Evolutionary conservation across 2,329 filamentous ascomycete genomes (phyloP), one percentile per base, ranked within the genome.

Genomic region (Mycosphaerelloides madeirae): DNA sequence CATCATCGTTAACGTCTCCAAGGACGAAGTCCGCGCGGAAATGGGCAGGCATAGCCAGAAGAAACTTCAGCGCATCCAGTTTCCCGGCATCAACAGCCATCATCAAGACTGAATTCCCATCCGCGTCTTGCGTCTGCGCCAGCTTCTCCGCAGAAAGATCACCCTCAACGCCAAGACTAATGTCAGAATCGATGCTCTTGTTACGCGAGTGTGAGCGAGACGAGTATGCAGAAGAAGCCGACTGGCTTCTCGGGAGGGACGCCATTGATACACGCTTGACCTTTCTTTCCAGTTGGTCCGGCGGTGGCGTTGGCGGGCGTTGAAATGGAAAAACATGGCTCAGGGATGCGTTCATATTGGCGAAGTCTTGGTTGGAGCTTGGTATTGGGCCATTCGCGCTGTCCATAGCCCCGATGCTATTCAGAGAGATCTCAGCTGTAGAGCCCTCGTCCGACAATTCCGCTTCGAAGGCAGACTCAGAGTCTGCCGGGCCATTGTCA

Each of bases 251-350:
- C 11, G 64, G 59, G 12, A 60, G 49, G 13, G 85, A 85, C 60
- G 95, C 88, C 85, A 96, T 85, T 0, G 88, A 87, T 1, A 97
- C 91, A 54, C 78, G 63, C 65, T 93, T 94, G 29, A 78, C 69
- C 54, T 77, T 79, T 46, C 79, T 80, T 2, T 70, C 66, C 12
- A 65, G 64, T 32, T 65, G 62, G 38, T 65, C 65, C 5, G 70
- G 64, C 15, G 72, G 69, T 19, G 72, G 71, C 16, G 68, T 74
- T 33, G 69, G 65, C 48, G 79, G 78, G 43, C 76, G 78, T 62
- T 95, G 86, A 51, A 95, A 97, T 0, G 90, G 91, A 56, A 96
- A 96, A 1, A 97, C 89, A 61, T 97, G 91, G 41, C 84, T 78
- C 3, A 97, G 53, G 2, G 71, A 71, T 2, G 69, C 70, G 39